Conservation (phyloP, 2,329 filamentous ascomycete genomes). For the Ambrosiella cleistominuta region DNA sequence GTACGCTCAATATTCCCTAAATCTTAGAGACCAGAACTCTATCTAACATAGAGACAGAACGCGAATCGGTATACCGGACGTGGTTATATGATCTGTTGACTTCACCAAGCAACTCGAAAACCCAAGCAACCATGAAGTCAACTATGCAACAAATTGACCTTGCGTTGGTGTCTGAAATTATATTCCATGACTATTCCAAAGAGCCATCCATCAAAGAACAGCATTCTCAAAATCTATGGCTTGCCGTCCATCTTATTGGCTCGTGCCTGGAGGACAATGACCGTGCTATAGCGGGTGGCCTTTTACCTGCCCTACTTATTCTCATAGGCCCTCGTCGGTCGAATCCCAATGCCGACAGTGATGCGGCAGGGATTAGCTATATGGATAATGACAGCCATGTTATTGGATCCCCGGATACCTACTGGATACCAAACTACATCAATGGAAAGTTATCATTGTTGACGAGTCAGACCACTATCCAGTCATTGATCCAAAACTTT, state of each 20-base stretch:
- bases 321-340: neutral
- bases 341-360: neutral
- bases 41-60: neutral
- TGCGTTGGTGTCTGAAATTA: neutral
- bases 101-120: neutral
- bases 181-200: neutral
- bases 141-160: neutral
- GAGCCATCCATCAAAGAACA: too few species aligned
- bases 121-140: neutral
- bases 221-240: neutral
- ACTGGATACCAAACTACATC: conserved; percentile 3
- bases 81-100: neutral
- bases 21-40: too few species aligned
- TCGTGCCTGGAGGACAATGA: neutral
- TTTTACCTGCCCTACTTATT: neutral
- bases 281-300: neutral
- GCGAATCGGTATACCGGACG: neutral
- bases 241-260: neutral
- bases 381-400: neutral
- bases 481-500: conserved; percentile 5
- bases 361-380: neutral
- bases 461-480: conserved; percentile 5
- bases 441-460: conserved; percentile 1
- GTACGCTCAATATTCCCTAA: too few species aligned
- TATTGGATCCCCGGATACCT: neutral